Percentiles rank a stretch among this genome's conserved stretches.
phyloP scores from a whole-genome alignment of 139 green algal genomes.

The Chlorella ohadii region DNA sequence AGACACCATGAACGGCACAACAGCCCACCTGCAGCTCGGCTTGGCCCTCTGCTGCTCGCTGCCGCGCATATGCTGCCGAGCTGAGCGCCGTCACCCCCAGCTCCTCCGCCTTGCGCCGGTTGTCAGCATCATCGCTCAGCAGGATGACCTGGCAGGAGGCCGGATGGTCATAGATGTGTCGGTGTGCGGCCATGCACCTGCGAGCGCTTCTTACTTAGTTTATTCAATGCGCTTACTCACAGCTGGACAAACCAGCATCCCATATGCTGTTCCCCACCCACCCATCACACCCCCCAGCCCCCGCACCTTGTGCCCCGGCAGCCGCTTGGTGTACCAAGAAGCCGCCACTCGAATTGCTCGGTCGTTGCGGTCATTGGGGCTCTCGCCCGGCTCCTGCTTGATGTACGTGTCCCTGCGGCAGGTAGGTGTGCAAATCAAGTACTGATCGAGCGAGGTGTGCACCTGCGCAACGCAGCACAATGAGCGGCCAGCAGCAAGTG shows the following conservation, averaged over 20 bases:
- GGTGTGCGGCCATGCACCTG: no score
- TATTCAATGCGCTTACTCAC: no score
- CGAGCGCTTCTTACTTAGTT: no score
- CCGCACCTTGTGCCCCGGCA: conserved; percentile 13
- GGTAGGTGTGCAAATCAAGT: background rate
- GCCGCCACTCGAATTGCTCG: conserved; percentile 91
- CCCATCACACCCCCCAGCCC: no score
- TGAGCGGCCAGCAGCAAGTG: no score
- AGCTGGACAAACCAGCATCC: no score
- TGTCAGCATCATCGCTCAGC: conserved; percentile 91
- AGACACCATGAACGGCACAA: no score
- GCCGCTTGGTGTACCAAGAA: conserved; percentile 14
- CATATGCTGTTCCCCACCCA: no score
- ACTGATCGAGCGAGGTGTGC: no score
- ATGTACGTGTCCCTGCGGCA: conserved; percentile 79
- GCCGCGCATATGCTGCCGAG: conserved; percentile 49
- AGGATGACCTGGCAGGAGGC: conserved; percentile 84
- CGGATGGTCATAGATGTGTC: no score
- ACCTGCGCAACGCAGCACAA: no score
- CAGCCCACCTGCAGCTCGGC: conserved; percentile 66
- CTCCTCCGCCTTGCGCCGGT: conserved; percentile 69
- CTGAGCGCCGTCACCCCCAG: conserved; percentile 73
- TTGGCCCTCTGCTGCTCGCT: conserved; percentile 25
- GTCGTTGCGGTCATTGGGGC: conserved; percentile 98
- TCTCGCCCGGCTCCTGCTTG: conserved; percentile 74